A percentile compares a stretch with the other conserved stretches of the same genome.
Conservation (phyloP, 768 basidiomycete genomes). For the Leccinum obscurum region DNA sequence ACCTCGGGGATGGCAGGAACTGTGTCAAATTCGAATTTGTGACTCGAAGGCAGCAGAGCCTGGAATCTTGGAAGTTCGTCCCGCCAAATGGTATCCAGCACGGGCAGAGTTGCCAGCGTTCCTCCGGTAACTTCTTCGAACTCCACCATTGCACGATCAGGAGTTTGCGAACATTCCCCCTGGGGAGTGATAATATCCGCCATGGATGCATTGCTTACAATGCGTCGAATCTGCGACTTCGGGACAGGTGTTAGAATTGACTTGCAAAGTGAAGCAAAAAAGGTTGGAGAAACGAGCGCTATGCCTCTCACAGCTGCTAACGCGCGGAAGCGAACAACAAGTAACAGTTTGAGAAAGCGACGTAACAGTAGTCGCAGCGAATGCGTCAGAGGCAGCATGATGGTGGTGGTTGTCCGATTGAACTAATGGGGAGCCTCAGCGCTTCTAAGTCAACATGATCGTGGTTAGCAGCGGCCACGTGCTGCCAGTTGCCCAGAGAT, state of each 20-base stretch:
- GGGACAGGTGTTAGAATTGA: not conserved
- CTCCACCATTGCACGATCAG: not conserved
- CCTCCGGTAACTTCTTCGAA: not conserved
- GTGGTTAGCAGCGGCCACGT: not conserved
- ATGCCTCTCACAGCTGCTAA: slow-evolving; percentile 1
- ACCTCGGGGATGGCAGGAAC: slow-evolving; percentile 8
- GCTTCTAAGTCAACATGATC: not conserved
- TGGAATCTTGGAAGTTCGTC: not conserved
- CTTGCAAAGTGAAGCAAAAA: slow-evolving; percentile 7
- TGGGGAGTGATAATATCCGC: not conserved
- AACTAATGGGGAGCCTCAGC: not conserved
- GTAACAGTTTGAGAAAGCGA: slow-evolving; percentile 4
- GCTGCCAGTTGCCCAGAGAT: not conserved
- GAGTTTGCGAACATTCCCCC: not conserved
- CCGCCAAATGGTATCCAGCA: slow-evolving; percentile 1
- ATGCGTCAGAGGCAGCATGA: not conserved
- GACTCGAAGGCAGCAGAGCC: not conserved
- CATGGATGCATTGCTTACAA: not conserved
- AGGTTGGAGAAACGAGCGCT: not conserved
- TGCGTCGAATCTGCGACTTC: not conserved
- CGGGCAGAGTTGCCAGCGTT: slow-evolving; percentile 12
- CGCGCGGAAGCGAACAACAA: slow-evolving; percentile 5
- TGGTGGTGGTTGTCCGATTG: not conserved
- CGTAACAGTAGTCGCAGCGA: not conserved
- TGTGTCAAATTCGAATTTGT: not conserved